Conservation (phyloP, 192 early-diverging fungal species). For the Entomortierella chlamydospora region DNA sequence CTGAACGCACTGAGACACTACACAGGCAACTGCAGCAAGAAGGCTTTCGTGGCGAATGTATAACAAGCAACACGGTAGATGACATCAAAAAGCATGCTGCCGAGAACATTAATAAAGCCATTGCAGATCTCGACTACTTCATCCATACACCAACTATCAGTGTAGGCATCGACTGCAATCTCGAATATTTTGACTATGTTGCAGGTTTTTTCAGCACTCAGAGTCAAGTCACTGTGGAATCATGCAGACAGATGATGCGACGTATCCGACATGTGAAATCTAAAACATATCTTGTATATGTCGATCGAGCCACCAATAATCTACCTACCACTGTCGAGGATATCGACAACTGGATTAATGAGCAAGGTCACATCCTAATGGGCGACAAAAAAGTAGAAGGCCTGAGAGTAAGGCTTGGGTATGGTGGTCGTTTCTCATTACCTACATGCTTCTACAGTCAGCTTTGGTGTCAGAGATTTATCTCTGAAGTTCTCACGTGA, state of each 20-base stretch:
- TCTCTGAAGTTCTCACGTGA: too few species aligned
- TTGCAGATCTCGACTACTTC: constrained; percentile 6
- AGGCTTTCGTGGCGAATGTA: constrained; percentile 11
- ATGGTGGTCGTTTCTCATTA: too few species aligned
- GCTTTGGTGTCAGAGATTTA: too few species aligned
- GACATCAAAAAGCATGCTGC: neutral
- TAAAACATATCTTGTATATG: constrained; percentile 14
- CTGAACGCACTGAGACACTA: constrained; percentile 6
- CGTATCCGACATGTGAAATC: constrained; percentile 13
- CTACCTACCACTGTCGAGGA: too few species aligned
- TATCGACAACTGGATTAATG: too few species aligned
- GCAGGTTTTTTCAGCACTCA: constrained; percentile 17
- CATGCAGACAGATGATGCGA: constrained; percentile 10
- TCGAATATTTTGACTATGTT: constrained; percentile 9
- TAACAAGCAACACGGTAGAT: neutral
- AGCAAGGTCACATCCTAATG: neutral
- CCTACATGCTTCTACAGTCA: constrained; percentile 3
- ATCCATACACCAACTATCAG: constrained; percentile 14
- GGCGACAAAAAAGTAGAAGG: neutral
- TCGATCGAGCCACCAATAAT: neutral
- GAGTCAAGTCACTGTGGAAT: constrained; percentile 11
- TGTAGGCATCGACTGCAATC: constrained; percentile 12
- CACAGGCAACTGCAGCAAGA: neutral
- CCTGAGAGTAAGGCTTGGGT: too few species aligned
- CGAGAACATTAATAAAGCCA: constrained; percentile 8